These are phyloP conservation scores for Syzygium syzygioides DNA, from an alignment of 441 rosid genomes.

Conservation along the genomic window DNA sequence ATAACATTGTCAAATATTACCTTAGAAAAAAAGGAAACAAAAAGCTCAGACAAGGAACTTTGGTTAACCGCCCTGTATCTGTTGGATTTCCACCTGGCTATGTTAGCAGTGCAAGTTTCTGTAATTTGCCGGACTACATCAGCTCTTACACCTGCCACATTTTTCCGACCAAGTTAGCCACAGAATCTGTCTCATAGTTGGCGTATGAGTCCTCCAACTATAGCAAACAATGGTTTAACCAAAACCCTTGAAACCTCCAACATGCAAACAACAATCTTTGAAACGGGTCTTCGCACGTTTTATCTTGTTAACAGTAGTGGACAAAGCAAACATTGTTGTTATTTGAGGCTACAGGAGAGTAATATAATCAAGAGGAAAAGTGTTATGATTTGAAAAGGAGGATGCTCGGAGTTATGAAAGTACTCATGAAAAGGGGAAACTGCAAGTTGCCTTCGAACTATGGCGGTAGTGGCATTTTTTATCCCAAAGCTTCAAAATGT, in stretches of 20 bases:
- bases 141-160: conserved; percentile 43
- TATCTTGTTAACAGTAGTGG: not conserved
- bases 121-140: conserved; percentile 55
- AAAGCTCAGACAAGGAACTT: conserved; percentile 72
- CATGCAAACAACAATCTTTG: not conserved
- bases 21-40: conserved; percentile 70
- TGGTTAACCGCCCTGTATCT: conserved; percentile 34
- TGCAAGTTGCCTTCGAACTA: not conserved
- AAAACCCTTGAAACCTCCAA: not conserved
- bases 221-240: not conserved
- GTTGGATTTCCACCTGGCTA: conserved; percentile 42
- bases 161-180: not conserved
- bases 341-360: not conserved
- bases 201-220: not conserved
- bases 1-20: conserved; percentile 21
- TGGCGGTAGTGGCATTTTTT: not conserved
- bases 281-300: not conserved
- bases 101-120: conserved; percentile 45
- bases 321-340: not conserved
- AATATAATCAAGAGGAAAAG: not conserved
- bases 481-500: not conserved
- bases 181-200: not conserved
- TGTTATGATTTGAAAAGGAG: not conserved
- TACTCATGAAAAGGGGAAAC: not conserved
- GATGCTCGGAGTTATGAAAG: not conserved